These are phyloP conservation scores for Gossypium lobatum DNA, from an alignment of 441 rosid genomes.

Conservation along the genomic window DNA sequence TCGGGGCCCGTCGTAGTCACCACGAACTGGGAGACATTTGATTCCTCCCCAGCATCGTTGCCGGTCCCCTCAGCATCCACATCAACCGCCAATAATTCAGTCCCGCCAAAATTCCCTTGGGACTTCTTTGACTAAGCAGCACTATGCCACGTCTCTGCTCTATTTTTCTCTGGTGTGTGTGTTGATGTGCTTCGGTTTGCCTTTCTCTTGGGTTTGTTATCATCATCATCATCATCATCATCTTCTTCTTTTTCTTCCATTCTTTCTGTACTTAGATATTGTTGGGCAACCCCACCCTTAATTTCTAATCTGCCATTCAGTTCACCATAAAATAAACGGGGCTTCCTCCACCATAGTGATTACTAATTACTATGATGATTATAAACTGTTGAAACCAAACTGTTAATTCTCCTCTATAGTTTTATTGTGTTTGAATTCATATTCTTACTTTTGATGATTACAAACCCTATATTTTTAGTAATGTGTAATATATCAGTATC, in stretches of 20 bases:
- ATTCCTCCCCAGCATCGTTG: slow-evolving; percentile 34
- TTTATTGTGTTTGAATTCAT: slow-evolving; percentile 18
- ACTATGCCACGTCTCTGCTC: neutral
- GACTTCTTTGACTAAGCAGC: neutral
- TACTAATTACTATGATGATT: no score
- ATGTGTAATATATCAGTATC: neutral
- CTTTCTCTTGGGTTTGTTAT: neutral
- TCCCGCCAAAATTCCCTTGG: slow-evolving; percentile 55
- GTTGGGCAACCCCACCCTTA: neutral
- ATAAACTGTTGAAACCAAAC: neutral
- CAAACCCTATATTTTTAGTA: neutral
- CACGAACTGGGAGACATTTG: slow-evolving; percentile 92
- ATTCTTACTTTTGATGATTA: slow-evolving; percentile 10
- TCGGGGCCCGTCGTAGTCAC: slow-evolving; percentile 56
- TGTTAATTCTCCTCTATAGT: neutral
- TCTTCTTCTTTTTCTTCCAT: no score
- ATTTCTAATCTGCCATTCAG: neutral
- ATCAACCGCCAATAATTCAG: slow-evolving; percentile 28
- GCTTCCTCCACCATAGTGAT: neutral
- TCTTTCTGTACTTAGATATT: neutral
- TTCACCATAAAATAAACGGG: neutral
- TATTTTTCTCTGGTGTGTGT: neutral
- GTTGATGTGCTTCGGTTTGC: neutral
- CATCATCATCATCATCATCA: no score
- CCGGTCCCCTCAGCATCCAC: slow-evolving; percentile 34